phyloP scores from a whole-genome alignment of 805 yeast species.

The Zygoascus flipseniorum region DNA sequence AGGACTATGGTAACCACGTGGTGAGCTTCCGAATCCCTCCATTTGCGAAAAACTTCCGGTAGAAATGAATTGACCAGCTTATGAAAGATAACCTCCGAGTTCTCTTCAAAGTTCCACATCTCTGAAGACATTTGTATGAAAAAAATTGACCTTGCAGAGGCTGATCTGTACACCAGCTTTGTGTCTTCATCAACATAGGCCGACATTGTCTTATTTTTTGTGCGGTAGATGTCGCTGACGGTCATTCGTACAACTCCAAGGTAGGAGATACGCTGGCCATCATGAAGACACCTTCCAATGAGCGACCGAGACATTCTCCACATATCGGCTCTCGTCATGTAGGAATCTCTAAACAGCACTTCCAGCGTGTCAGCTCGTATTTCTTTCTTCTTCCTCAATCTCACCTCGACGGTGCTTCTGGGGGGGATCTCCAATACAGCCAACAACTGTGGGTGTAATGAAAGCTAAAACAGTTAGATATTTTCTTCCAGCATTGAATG shows the following conservation, averaged over 20 bases:
- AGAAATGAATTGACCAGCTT: constrained; percentile 85
- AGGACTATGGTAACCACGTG: constrained; percentile 85
- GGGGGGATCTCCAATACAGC: constrained; percentile 50
- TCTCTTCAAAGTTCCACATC: constrained; percentile 98
- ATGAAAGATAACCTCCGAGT: constrained; percentile 90
- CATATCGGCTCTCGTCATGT: constrained; percentile 84
- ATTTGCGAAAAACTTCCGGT: constrained; percentile 78
- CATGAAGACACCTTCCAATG: constrained; percentile 55
- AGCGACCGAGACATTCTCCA: constrained; percentile 69
- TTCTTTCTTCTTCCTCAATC: constrained; percentile 32
- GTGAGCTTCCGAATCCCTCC: constrained; percentile 82
- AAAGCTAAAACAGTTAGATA: constrained; percentile 6
- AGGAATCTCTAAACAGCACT: constrained; percentile 67
- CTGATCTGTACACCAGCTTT: constrained; percentile 79
- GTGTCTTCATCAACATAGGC: constrained; percentile 69
- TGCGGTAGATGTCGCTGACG: constrained; percentile 53
- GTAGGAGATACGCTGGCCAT: constrained; percentile 56
- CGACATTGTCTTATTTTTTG: constrained; percentile 63
- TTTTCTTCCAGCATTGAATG: no score
- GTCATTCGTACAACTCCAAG: constrained; percentile 55
- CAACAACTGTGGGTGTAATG: constrained; percentile 17
- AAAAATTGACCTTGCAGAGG: constrained; percentile 75
- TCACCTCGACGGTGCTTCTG: constrained; percentile 56
- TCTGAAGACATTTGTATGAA: constrained; percentile 85
- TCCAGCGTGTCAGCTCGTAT: constrained; percentile 81